Evolutionary conservation across 768 basidiomycete species (phyloP).

Genomic region (Hirschioporus abietinus): DNA sequence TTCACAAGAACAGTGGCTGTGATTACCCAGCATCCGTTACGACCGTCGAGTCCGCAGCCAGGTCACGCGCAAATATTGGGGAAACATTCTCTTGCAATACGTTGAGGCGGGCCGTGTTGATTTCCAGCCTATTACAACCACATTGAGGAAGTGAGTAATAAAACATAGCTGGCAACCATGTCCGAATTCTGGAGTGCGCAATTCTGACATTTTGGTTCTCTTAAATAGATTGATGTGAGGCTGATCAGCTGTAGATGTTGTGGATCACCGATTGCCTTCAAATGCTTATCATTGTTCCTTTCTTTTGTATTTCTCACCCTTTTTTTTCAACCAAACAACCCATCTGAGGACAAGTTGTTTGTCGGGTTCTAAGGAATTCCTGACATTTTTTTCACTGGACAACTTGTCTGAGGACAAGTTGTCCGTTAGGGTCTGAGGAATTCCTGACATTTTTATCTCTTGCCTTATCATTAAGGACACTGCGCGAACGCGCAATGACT

Average conservation of each 20-base stretch:
- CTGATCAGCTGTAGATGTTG: not conserved
- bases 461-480: too few relatives aligned
- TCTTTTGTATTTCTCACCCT: too few relatives aligned
- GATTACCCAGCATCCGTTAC: conserved; percentile 46
- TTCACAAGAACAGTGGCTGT: conserved; percentile 43
- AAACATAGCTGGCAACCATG: not conserved
- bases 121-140: conserved; percentile 78
- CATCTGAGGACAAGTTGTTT: too few relatives aligned
- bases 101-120: conserved; percentile 68
- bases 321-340: too few relatives aligned
- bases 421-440: too few relatives aligned
- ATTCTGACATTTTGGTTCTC: not conserved
- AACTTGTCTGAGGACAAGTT: too few relatives aligned
- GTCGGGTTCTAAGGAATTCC: too few relatives aligned
- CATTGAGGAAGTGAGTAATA: conserved; percentile 59
- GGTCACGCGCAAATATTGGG: conserved; percentile 69
- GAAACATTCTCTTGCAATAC: conserved; percentile 60
- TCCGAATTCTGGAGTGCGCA: not conserved
- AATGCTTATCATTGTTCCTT: too few relatives aligned
- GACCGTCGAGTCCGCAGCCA: conserved; percentile 39
- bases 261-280: not conserved
- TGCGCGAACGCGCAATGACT: too few relatives aligned
- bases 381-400: too few relatives aligned
- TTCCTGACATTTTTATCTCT: too few relatives aligned
- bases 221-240: not conserved